Percentiles rank a stretch among this genome's conserved stretches.
phyloP scores from a whole-genome alignment of 192 early-diverging fungal species.

The Linnemannia exigua region DNA sequence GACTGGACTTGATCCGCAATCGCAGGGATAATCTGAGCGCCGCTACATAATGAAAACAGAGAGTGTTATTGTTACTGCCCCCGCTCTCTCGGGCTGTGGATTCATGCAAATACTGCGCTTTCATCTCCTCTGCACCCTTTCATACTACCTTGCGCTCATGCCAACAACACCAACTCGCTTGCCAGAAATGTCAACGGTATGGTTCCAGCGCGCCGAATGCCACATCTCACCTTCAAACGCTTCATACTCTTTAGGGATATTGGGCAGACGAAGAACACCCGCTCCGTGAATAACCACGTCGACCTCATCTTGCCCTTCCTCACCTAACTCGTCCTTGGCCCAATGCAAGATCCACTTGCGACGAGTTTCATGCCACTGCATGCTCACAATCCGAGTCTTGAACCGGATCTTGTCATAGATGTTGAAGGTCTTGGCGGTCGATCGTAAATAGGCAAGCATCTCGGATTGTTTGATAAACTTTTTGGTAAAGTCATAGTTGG shows the following conservation, averaged over 20 bases:
- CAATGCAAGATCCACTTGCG: slow-evolving; percentile 43
- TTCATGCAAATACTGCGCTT: neutral
- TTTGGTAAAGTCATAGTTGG: slow-evolving; percentile 58
- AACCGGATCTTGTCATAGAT: slow-evolving; percentile 57
- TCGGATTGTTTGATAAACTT: slow-evolving; percentile 46
- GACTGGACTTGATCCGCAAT: slow-evolving; percentile 53
- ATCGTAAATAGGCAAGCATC: slow-evolving; percentile 25
- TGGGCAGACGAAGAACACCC: slow-evolving; percentile 54
- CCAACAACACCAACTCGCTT: slow-evolving; percentile 65
- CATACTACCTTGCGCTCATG: slow-evolving; percentile 51
- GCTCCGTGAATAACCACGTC: slow-evolving; percentile 57
- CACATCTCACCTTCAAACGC: slow-evolving; percentile 57
- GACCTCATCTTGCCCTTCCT: slow-evolving; percentile 29
- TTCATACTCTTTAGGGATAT: slow-evolving; percentile 56
- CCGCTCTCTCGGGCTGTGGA: neutral
- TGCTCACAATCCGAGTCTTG: slow-evolving; percentile 29
- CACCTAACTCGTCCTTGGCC: slow-evolving; percentile 6
- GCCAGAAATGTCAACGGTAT: slow-evolving; percentile 52
- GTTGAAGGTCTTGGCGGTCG: slow-evolving; percentile 49
- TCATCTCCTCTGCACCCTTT: neutral
- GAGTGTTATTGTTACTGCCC: neutral
- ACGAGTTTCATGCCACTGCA: slow-evolving; percentile 42
- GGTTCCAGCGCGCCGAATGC: slow-evolving; percentile 62
- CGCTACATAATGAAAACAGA: slow-evolving; percentile 16
- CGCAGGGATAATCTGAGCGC: slow-evolving; percentile 56